Percentiles rank a stretch among this genome's conserved stretches.
These are phyloP conservation scores for Trichophyton verrucosum DNA, from an alignment of 2,329 filamentous ascomycete genomes.

Conservation along the genomic window DNA sequence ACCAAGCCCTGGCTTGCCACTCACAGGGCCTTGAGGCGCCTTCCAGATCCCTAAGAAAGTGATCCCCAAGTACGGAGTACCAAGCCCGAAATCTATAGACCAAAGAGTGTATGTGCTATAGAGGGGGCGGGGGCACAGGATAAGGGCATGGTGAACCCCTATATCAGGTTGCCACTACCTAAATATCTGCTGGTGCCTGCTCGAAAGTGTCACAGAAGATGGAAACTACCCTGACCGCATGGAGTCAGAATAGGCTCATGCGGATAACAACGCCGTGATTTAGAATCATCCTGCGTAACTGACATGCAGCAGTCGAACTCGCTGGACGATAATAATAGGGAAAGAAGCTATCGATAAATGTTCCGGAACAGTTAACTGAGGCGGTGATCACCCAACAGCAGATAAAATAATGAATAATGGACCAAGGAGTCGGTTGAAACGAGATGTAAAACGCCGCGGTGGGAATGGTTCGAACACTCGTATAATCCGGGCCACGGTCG, in stretches of 20 bases:
- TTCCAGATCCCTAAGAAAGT: neutral
- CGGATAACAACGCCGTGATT: neutral
- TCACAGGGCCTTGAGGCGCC: neutral
- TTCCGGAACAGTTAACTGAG: neutral
- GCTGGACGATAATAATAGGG: neutral
- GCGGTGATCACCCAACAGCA: neutral
- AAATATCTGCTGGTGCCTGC: neutral
- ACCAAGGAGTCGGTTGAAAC: neutral
- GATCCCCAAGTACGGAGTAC: neutral
- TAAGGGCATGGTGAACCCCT: neutral
- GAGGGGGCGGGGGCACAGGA: neutral
- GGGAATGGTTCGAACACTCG: neutral
- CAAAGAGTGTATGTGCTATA: neutral
- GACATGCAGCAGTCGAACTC: neutral
- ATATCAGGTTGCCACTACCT: neutral
- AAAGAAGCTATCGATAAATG: neutral
- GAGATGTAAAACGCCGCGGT: neutral
- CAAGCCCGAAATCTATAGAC: neutral
- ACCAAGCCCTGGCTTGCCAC: neutral
- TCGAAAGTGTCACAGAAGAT: neutral
- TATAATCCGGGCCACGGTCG: neutral
- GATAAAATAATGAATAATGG: neutral
- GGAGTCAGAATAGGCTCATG: slow-evolving; percentile 1
- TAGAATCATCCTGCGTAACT: neutral
- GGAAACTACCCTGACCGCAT: neutral